Base-by-base conservation (phyloP, 164 flowering plant genomes). In the Stephania cephalantha region DNA sequence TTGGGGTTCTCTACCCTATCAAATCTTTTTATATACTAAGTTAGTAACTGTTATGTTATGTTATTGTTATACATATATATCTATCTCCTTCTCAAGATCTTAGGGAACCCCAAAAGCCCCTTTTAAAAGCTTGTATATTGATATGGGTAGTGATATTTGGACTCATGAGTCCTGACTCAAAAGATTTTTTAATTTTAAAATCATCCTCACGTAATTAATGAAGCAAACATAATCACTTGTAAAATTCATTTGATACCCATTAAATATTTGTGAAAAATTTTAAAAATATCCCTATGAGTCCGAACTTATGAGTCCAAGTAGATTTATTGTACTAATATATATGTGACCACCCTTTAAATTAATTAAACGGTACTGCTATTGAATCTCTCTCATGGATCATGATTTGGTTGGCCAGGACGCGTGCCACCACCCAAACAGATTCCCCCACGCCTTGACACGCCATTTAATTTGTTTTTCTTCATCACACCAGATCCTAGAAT, bases 381-480 rank as follows among this genome's bases (percentile, higher is more conserved):
- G 61, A 72, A 67, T 69, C 48, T 71, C 50, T 75, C 71, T 72
- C 73, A 50, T n/a, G 67, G 9, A 73, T 81, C 84, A 85, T 86
- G 78, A 87, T 87, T 86, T 85, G 82, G 77, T 80, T 83, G 82
- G 84, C 82, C 83, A 84, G 90, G 80, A 78, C 79, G 88, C 90
- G 87, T 85, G 90, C 88, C 83, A 82, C 81, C 74, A 63, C 76
- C 85, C 81, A 81, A 75, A 78, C 82, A 86, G 83, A 86, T 87
- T 84, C 86, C 81, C 84, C 73, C 88, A 84, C 83, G 88, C 88
- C 85, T 83, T 77, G 31, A 71, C 73, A 78, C 78, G 58, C 55
- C 50, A 50, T 76, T 12, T 42, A 29, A 48, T 74, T 66, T 42
- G 55, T 55, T 66, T 64, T 68, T 68, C 69, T 35, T 35, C 67